These are phyloP conservation scores for Westerdykella aurantiaca DNA, from an alignment of 2,329 filamentous ascomycete species.

Conservation along the genomic window DNA sequence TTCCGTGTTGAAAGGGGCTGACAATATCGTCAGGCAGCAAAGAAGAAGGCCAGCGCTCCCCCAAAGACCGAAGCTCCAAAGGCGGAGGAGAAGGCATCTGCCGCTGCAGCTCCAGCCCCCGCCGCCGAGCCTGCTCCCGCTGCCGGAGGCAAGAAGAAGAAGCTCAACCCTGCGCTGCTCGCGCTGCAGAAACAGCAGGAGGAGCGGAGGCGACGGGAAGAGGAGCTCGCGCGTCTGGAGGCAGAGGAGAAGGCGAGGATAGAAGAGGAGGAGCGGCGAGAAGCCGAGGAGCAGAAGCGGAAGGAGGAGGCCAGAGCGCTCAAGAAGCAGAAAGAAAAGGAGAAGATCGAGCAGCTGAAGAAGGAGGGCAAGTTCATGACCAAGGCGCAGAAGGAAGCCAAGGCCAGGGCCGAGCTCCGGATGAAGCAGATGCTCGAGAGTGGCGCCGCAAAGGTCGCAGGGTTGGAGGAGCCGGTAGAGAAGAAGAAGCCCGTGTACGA, in stretches of 20 bases:
- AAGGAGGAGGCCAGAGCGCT: constrained; percentile 67
- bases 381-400: constrained; percentile 78
- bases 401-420: constrained; percentile 70
- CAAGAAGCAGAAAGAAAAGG: constrained; percentile 83
- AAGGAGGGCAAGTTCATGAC: constrained; percentile 82
- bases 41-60: constrained; percentile 54
- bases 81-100: constrained; percentile 29
- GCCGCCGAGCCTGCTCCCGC: constrained; percentile 31
- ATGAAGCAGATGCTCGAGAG: constrained; percentile 80
- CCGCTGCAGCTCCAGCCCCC: constrained; percentile 23
- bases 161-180: constrained; percentile 68
- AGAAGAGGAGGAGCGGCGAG: constrained; percentile 60
- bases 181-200: constrained; percentile 79
- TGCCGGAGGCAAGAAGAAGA: constrained; percentile 74
- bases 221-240: constrained; percentile 54
- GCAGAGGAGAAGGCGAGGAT: constrained; percentile 61
- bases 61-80: constrained; percentile 42
- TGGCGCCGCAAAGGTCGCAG: constrained; percentile 58
- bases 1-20: neutral
- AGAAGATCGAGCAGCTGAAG: constrained; percentile 80
- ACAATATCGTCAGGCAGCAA: constrained; percentile 40
- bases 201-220: constrained; percentile 59
- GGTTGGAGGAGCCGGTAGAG: constrained; percentile 55
- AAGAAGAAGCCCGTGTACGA: constrained; percentile 77
- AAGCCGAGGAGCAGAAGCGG: constrained; percentile 62